Conservation (phyloP, 768 basidiomycete genomes). For the Serendipita sp. region DNA sequence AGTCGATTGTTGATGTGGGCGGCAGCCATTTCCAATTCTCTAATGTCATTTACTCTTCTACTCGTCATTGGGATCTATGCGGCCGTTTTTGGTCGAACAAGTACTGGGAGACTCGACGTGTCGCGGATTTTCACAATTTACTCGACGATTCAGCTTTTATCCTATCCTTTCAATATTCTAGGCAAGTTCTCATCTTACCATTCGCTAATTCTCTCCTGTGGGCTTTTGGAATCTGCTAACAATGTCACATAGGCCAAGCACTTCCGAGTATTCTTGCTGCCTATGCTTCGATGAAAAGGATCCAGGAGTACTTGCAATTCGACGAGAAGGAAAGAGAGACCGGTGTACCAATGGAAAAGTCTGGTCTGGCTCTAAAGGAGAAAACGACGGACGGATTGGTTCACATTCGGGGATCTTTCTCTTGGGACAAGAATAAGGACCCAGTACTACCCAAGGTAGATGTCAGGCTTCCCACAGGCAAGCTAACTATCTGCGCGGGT, state of each 20-base stretch:
- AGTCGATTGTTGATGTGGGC: not conserved
- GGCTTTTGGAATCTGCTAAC: not conserved
- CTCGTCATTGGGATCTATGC: slow-evolving; percentile 5
- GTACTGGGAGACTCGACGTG: not conserved
- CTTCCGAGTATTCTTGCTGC: not conserved
- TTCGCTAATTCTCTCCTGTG: not conserved
- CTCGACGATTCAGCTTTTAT: not conserved
- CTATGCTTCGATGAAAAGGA: slow-evolving; percentile 2
- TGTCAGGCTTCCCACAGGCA: not conserved
- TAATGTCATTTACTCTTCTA: not conserved
- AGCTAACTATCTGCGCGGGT: not conserved
- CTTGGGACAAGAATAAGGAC: not conserved
- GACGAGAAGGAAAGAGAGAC: not conserved
- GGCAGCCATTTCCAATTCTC: slow-evolving; percentile 1
- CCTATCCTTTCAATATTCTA: not conserved
- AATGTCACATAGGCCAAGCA: not conserved
- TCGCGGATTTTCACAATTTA: not conserved
- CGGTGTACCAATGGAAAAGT: not conserved
- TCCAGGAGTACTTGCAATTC: not conserved
- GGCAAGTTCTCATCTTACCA: not conserved
- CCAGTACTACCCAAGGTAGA: not conserved
- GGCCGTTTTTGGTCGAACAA: not conserved
- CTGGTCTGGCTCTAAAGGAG: not conserved
- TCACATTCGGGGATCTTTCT: not conserved
- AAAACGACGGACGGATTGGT: not conserved